Conservation (phyloP, 225 moss, liverwort and hornwort genomes). For the Bryoerythrophyllum caledonicum region DNA sequence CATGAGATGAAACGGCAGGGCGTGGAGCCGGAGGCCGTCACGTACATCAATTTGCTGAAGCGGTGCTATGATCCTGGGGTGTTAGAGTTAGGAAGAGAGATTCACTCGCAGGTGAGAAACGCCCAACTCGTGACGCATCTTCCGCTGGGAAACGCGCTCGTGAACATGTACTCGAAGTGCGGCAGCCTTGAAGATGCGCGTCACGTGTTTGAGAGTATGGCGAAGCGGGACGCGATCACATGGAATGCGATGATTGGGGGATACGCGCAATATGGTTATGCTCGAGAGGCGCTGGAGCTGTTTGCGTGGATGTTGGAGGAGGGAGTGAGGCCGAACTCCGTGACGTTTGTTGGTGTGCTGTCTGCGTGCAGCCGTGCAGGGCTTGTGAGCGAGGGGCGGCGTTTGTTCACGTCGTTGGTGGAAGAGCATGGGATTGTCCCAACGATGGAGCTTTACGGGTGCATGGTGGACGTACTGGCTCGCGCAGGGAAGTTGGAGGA, state of each 20-base stretch:
- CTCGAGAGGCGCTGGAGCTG: conserved; percentile 30
- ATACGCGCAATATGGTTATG: conserved; percentile 30
- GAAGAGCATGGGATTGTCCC: conserved; percentile 21
- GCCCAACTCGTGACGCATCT: conserved; percentile 18
- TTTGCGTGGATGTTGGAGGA: conserved; percentile 37
- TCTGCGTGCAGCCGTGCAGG: conserved; percentile 40
- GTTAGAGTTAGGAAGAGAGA: conserved; percentile 26
- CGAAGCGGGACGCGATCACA: conserved; percentile 31
- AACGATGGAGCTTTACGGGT: conserved; percentile 36
- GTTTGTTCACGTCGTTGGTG: conserved; percentile 26
- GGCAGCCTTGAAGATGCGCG: conserved; percentile 33
- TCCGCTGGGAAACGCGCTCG: conserved; percentile 32
- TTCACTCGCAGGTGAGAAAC: conserved; percentile 23
- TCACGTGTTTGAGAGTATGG: conserved; percentile 34
- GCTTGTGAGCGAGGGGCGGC: conserved; percentile 31
- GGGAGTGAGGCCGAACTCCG: conserved; percentile 23
- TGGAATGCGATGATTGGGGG: conserved; percentile 52
- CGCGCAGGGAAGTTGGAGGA: conserved; percentile 41
- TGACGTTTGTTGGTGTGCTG: conserved; percentile 39
- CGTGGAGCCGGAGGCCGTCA: conserved; percentile 25
- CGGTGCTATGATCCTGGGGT: conserved; percentile 37
- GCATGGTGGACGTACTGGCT: conserved; percentile 50
- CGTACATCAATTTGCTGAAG: conserved; percentile 42
- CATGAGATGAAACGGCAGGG: conserved; percentile 36
- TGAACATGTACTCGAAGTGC: conserved; percentile 49